These are phyloP conservation scores for Metschnikowia cubensis DNA, from an alignment of 805 yeast genomes.

Conservation along the genomic window DNA sequence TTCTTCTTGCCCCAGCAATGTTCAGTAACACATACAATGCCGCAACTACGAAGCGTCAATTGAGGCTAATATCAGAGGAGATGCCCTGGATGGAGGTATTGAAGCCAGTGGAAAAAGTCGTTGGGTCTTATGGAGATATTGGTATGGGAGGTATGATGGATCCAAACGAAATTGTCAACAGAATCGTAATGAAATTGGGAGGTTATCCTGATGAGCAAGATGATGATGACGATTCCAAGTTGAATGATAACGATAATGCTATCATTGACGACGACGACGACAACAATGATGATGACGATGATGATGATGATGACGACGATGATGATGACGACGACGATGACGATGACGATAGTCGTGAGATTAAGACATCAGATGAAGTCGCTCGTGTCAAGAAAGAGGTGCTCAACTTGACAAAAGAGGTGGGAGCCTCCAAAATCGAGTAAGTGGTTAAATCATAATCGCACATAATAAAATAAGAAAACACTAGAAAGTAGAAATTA, in stretches of 20 bases:
- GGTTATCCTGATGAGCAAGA: constrained; percentile 49
- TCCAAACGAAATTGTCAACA: constrained; percentile 89
- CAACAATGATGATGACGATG: constrained; percentile 32
- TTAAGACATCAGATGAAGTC: constrained; percentile 10
- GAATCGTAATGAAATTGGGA: constrained; percentile 66
- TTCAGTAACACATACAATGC: constrained; percentile 88
- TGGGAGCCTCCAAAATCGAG: constrained; percentile 6
- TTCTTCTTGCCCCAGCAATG: constrained; percentile 93
- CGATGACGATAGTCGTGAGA: constrained; percentile 16
- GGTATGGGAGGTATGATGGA: constrained; percentile 99
- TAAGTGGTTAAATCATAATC: background rate
- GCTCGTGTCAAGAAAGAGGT: constrained; percentile 13
- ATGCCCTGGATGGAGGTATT: constrained; percentile 95
- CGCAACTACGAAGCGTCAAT: constrained; percentile 79
- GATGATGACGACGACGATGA: constrained; percentile 46
- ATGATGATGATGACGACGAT: constrained; percentile 34
- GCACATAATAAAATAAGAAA: no score
- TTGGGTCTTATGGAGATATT: constrained; percentile 90
- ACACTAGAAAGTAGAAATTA: background rate
- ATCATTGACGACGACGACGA: constrained; percentile 23
- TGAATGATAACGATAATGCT: constrained; percentile 33
- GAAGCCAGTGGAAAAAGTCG: constrained; percentile 91
- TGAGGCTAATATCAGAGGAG: constrained; percentile 72
- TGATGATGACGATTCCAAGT: constrained; percentile 47
- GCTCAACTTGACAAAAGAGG: constrained; percentile 6